A percentile compares a stretch with the other conserved stretches of the same genome.
Evolutionary conservation across 2,329 filamentous ascomycete species (phyloP).

Genomic region (Penicillium palitans): DNA sequence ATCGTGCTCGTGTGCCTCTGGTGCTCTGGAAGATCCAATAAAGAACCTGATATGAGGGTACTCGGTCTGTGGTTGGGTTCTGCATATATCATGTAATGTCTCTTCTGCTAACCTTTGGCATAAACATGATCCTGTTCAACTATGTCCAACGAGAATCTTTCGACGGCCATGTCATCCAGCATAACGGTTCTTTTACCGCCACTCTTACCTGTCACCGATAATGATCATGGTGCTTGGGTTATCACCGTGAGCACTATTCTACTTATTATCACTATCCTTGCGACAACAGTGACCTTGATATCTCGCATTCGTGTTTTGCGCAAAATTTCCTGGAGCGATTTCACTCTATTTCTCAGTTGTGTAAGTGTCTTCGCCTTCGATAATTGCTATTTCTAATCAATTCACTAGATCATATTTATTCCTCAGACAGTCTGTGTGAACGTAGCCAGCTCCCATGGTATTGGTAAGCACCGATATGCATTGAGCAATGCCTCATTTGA

Average conservation of each 20-base stretch:
- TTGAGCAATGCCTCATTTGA: slow-evolving; percentile 5
- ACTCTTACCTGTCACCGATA: slow-evolving; percentile 8
- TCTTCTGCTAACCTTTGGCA: not conserved
- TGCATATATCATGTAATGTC: not conserved
- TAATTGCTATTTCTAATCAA: not conserved
- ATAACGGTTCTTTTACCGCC: not conserved
- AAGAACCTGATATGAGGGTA: not conserved
- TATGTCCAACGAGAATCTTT: not conserved
- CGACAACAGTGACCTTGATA: slow-evolving; percentile 11
- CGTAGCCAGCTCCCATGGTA: slow-evolving; percentile 10
- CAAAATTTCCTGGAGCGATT: slow-evolving; percentile 10
- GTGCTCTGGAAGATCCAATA: not conserved
- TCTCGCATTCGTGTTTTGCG: slow-evolving; percentile 10
- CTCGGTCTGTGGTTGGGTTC: not conserved
- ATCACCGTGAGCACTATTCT: slow-evolving; percentile 15
- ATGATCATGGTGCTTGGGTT: slow-evolving; percentile 16
- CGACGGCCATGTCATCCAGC: not conserved
- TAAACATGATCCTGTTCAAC: not conserved
- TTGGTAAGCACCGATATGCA: slow-evolving; percentile 8
- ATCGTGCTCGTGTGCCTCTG: not conserved
- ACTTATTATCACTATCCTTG: slow-evolving; percentile 9
- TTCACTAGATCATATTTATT: slow-evolving; percentile 1
- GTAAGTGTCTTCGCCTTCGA: not conserved
- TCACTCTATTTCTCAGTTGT: slow-evolving; percentile 2
- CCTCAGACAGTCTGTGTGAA: slow-evolving; percentile 12